A percentile compares a stretch with the other conserved stretches of the same genome.
phyloP scores from a whole-genome alignment of 208 protist species.

The Leishmania guyanensis region DNA sequence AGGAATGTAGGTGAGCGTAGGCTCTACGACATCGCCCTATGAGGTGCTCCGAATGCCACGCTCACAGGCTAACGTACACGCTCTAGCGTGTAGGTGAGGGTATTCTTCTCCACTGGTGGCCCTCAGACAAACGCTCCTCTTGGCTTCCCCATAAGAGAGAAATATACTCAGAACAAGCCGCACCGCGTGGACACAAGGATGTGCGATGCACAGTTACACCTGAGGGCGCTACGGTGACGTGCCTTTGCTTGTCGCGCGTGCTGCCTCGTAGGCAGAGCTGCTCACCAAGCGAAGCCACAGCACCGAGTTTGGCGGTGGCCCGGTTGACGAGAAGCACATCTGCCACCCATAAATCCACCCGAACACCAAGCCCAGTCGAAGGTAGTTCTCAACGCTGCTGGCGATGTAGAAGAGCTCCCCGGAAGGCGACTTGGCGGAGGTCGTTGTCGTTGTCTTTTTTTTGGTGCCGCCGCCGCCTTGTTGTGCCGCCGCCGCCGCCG shows the following conservation, averaged over 20 bases:
- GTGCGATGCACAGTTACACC: not conserved
- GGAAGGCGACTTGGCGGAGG: not conserved
- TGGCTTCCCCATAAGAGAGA: not conserved
- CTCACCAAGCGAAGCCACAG: conserved; percentile 61
- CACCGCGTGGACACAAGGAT: not conserved
- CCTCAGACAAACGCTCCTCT: not conserved
- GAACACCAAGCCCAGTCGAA: conserved; percentile 57
- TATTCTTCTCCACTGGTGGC: not conserved
- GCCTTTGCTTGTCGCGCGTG: conserved; percentile 9
- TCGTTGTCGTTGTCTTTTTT: not conserved
- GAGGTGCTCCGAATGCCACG: not conserved
- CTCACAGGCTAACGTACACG: not conserved
- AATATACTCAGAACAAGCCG: not conserved
- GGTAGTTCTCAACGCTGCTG: conserved; percentile 53
- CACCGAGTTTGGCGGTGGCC: conserved; percentile 48
- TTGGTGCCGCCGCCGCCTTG: not conserved
- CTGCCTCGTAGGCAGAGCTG: conserved; percentile 27
- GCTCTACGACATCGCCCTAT: not conserved
- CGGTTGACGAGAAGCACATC: conserved; percentile 55
- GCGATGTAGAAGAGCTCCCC: conserved; percentile 73
- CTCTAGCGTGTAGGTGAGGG: not conserved
- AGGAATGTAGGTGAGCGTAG: not conserved
- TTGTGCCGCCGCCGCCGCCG: not conserved
- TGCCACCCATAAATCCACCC: conserved; percentile 85
- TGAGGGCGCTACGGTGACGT: conserved; percentile 4